Percentiles rank a stretch among this genome's conserved stretches.
Conservation (phyloP, 768 basidiomycete genomes). For the Boletus reticulatus region DNA sequence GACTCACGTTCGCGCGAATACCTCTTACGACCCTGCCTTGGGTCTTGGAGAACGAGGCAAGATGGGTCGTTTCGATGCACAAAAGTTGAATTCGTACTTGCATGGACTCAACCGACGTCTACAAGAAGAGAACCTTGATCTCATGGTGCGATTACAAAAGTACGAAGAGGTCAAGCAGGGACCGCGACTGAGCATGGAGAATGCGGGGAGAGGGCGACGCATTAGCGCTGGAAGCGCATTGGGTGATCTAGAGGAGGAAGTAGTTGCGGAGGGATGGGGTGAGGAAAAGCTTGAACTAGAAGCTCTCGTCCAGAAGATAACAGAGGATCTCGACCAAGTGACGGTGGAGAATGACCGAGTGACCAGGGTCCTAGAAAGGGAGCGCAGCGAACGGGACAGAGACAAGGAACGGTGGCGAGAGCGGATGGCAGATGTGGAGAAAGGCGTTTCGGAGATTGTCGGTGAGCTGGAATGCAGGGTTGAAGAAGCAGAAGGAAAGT, state of each 20-base stretch:
- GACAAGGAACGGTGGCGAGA: constrained; percentile 73
- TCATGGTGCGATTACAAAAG: constrained; percentile 52
- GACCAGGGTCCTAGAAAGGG: constrained; percentile 48
- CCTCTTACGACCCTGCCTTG: constrained; percentile 83
- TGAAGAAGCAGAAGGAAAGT: constrained; percentile 48
- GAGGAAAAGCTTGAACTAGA: constrained; percentile 64
- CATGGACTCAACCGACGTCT: constrained; percentile 81
- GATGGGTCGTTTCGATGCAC: constrained; percentile 78
- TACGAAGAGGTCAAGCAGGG: constrained; percentile 47
- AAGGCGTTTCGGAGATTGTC: constrained; percentile 65
- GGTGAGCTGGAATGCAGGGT: constrained; percentile 59
- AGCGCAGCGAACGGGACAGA: constrained; percentile 54
- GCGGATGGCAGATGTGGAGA: constrained; percentile 69
- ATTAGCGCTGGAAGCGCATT: constrained; percentile 52
- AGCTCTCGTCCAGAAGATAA: constrained; percentile 40
- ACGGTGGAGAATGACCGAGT: constrained; percentile 45
- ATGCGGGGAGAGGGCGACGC: constrained; percentile 41
- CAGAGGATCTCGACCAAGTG: constrained; percentile 37
- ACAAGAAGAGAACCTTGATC: constrained; percentile 79
- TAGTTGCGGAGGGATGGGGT: constrained; percentile 61
- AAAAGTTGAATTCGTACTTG: constrained; percentile 82
- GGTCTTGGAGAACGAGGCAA: constrained; percentile 68
- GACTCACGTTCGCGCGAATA: constrained; percentile 73
- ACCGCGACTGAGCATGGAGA: constrained; percentile 26
- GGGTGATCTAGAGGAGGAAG: constrained; percentile 64